These are phyloP conservation scores for Golovinomyces cichoracearum DNA, from an alignment of 2,329 filamentous ascomycete species.

Conservation along the genomic window DNA sequence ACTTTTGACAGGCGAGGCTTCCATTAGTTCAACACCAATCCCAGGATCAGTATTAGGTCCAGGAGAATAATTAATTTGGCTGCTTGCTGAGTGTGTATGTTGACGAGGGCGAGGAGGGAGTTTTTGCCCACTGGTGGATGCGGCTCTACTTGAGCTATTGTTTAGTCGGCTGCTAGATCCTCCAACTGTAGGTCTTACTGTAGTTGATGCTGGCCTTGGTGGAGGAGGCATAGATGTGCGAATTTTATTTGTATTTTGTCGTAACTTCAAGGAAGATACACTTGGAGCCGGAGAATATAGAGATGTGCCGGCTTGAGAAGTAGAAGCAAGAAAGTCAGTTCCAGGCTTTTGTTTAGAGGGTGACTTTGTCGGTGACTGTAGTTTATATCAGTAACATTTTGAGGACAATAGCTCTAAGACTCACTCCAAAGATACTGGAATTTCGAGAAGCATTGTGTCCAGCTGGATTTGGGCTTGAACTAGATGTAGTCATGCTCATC, in stretches of 20 bases:
- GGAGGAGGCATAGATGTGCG: slow-evolving; percentile 46
- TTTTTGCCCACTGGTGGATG: not conserved
- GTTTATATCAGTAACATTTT: slow-evolving; percentile 8
- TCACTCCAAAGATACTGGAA: slow-evolving; percentile 9
- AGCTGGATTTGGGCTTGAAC: slow-evolving; percentile 45
- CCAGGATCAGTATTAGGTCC: slow-evolving; percentile 4
- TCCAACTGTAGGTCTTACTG: not conserved
- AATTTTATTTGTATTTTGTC: slow-evolving; percentile 19
- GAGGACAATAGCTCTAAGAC: not conserved
- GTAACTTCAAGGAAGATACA: slow-evolving; percentile 13
- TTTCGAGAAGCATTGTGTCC: slow-evolving; percentile 25
- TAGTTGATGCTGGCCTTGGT: slow-evolving; percentile 1
- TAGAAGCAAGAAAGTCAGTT: slow-evolving; percentile 31
- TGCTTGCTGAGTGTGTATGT: too few relatives aligned
- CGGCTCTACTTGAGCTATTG: not conserved
- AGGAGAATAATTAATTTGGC: not conserved
- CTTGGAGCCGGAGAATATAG: not conserved
- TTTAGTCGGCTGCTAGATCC: not conserved
- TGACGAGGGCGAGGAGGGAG: not conserved
- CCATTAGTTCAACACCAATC: slow-evolving; percentile 8
- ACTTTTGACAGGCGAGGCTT: slow-evolving; percentile 25
- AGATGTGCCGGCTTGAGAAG: slow-evolving; percentile 22
- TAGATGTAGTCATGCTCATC: slow-evolving; percentile 34
- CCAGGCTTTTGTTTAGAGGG: slow-evolving; percentile 47
- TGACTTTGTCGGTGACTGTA: slow-evolving; percentile 50